phyloP scores from a whole-genome alignment of 441 rosid species.

The Pelargonium australe region DNA sequence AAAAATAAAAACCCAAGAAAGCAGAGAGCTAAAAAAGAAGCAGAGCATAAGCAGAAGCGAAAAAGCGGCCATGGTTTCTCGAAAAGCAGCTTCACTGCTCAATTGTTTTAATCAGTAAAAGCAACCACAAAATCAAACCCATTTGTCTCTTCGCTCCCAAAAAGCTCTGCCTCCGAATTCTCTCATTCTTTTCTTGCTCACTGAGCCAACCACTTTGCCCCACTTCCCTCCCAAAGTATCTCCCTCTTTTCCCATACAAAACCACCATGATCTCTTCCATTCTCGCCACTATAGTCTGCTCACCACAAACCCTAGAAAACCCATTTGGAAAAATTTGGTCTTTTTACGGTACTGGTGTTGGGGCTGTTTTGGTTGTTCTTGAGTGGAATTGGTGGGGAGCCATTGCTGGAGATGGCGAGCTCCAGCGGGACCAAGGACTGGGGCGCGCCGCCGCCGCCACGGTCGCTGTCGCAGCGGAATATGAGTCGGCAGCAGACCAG shows the following conservation, averaged over 20 bases:
- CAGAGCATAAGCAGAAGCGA: no score
- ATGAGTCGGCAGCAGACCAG: slow-evolving; percentile 42
- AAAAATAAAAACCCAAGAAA: no score
- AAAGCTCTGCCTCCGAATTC: no score
- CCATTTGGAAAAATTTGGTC: neutral
- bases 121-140: no score
- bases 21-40: no score
- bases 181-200: slow-evolving; percentile 27
- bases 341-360: neutral
- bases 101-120: no score
- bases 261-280: neutral
- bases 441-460: slow-evolving; percentile 19
- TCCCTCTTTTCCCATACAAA: slow-evolving; percentile 12
- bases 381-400: neutral
- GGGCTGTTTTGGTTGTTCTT: neutral
- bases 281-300: neutral
- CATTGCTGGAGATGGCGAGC: slow-evolving; percentile 51
- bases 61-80: neutral
- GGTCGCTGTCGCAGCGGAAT: slow-evolving; percentile 36
- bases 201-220: slow-evolving; percentile 51
- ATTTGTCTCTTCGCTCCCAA: no score
- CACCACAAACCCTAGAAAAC: neutral
- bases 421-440: slow-evolving; percentile 57
- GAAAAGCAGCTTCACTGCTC: neutral
- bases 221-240: slow-evolving; percentile 62